These are phyloP conservation scores for Puccinia polysora DNA, from an alignment of 1,284 basidiomycete genomes.

Conservation along the genomic window DNA sequence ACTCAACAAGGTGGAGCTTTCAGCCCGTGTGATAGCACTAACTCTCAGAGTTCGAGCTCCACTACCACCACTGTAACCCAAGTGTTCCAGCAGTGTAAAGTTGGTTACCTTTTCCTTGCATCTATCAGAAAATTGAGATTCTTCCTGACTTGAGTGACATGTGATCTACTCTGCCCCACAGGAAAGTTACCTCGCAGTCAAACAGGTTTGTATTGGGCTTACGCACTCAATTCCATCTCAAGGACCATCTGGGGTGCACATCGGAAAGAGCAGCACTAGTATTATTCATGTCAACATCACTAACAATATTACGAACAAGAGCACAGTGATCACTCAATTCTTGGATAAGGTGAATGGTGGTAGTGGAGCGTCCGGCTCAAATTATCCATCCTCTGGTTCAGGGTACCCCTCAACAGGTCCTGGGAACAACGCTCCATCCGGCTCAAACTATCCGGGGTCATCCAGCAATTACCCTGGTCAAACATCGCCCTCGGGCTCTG, in stretches of 20 bases:
- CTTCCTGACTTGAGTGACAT: neutral
- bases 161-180: conserved; percentile 1
- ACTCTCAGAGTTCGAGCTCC: neutral
- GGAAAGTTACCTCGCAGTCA: conserved; percentile 22
- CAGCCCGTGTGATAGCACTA: neutral
- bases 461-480: neutral
- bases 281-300: conserved; percentile 30
- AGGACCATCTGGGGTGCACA: conserved; percentile 20
- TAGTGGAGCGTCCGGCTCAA: neutral
- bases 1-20: neutral
- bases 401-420: neutral
- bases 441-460: neutral
- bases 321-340: conserved; percentile 23
- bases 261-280: conserved; percentile 16
- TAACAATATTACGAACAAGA: conserved; percentile 19
- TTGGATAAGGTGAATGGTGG: conserved; percentile 37
- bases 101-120: neutral
- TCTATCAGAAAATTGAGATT: neutral
- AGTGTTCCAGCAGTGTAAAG: conserved; percentile 28
- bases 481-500: neutral
- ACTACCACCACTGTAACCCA: conserved; percentile 7
- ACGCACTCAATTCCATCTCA: conserved; percentile 26
- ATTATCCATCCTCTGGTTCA: neutral
- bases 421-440: neutral
- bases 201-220: conserved; percentile 25